A percentile compares a stretch with the other conserved stretches of the same genome.
Evolutionary conservation across 1,284 basidiomycete genomes (phyloP).

Genomic region (Paramarasmius palmivorus): DNA sequence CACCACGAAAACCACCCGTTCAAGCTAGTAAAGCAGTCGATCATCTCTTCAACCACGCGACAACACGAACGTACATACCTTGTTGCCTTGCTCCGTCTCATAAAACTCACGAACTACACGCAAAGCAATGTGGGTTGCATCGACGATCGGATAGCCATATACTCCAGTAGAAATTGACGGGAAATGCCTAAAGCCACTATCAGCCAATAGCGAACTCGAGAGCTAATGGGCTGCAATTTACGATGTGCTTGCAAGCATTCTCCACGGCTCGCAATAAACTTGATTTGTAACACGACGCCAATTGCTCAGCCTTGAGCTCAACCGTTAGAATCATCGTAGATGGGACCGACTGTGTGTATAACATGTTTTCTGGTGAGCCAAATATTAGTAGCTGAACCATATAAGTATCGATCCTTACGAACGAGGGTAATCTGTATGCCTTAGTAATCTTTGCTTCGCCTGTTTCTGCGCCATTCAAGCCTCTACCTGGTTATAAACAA

Average conservation of each 20-base stretch:
- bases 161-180: conserved; percentile 81
- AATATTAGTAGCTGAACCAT: no score
- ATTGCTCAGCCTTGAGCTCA: conserved; percentile 69
- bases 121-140: conserved; percentile 73
- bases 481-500: conserved; percentile 45
- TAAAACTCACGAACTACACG: conserved; percentile 57
- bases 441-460: conserved; percentile 85
- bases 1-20: conserved; percentile 73
- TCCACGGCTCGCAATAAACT: conserved; percentile 66
- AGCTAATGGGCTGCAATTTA: conserved; percentile 38
- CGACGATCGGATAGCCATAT: conserved; percentile 75
- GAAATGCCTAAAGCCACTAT: conserved; percentile 58
- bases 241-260: conserved; percentile 66
- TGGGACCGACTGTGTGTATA: conserved; percentile 91
- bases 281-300: conserved; percentile 74
- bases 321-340: conserved; percentile 54
- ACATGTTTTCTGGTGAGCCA: conserved; percentile 73
- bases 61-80: conserved; percentile 38
- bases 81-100: conserved; percentile 48
- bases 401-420: no score
- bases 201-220: conserved; percentile 26
- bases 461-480: conserved; percentile 75
- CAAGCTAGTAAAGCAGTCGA: conserved; percentile 57
- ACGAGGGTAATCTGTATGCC: conserved; percentile 75
- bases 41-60: not conserved